Conservation (phyloP, 352 stramenopile species). For the Phytophthora pisi region DNA sequence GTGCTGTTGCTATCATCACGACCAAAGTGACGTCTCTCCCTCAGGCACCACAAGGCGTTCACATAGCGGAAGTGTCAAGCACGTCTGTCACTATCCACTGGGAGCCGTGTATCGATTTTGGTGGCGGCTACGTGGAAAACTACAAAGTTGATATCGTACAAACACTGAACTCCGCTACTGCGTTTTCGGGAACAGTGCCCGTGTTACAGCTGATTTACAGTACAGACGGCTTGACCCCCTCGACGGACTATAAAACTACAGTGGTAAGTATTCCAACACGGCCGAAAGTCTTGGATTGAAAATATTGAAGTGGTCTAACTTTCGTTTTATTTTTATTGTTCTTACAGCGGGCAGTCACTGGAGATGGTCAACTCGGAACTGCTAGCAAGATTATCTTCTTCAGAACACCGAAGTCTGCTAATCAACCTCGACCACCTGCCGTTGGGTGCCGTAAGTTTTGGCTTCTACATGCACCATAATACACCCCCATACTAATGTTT, state of each 20-base stretch:
- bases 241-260: conserved; percentile 45
- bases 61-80: conserved; percentile 21
- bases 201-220: conserved; percentile 28
- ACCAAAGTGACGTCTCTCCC: conserved; percentile 38
- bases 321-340: not conserved
- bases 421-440: conserved; percentile 49
- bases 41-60: conserved; percentile 37
- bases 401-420: conserved; percentile 31
- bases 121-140: conserved; percentile 45
- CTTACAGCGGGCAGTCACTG: conserved; percentile 37
- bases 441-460: conserved; percentile 57
- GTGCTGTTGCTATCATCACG: conserved; percentile 22
- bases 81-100: conserved; percentile 39
- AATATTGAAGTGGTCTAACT: not conserved
- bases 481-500: conserved; percentile 1
- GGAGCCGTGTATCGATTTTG: conserved; percentile 48
- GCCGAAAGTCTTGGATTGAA: not conserved
- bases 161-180: conserved; percentile 1
- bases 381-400: conserved; percentile 50
- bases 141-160: conserved; percentile 42
- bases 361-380: conserved; percentile 33
- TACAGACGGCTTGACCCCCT: conserved; percentile 28
- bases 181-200: conserved; percentile 13
- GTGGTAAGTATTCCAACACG: conserved; percentile 41
- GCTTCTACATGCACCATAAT: not conserved